Evolutionary conservation across 306 rosid species (phyloP), one percentile per base, ranked within the genome.

Genomic region (Nissolia schottii): DNA sequence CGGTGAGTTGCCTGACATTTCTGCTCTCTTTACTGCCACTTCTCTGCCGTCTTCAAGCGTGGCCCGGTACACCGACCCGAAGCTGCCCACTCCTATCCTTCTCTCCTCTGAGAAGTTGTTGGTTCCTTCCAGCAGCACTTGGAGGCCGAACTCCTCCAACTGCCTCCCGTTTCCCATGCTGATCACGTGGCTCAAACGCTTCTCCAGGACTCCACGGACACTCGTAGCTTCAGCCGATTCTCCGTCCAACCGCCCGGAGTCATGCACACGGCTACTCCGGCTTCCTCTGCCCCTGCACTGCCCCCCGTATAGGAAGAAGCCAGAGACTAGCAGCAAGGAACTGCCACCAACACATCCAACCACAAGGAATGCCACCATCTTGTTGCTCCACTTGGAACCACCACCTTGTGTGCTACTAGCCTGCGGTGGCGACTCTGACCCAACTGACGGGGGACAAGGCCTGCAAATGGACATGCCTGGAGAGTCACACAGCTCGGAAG

Each of bases 1-100:
- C 13, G 71, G 67, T 6, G 86, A 61, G 6, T 78, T 54, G n/a
- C 80, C 14, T 0, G 88, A 80, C 13, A 70, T 46, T 20, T 94
- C 98, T 0, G 97, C 98, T 50, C 98, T 81, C 67, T 94, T 94
- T 38, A 94, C 77, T 16, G 98, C 98, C 2, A 94, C 91, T 83
- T 94, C 88, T 14, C 86, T 83, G 3, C 92, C 91, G 4, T 86
- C 92, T 2, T 78, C 84, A 0, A 94, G 77, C 24, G 65, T 88
- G 6, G 87, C 97, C 11, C 22, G 87, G 25, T 94, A 94, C 19
- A 94, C 97, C 0, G 90, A 82, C 11, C 97, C 98, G 25, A 87
- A 94, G 65, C 97, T 89, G 3, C 98, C 98, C 1, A 58, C 23
- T 2, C 98, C 98, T 2, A 94, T 88, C 54, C 84, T 91, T 5